These are phyloP conservation scores for Solanum sitiens DNA, from an alignment of 257 asterid species.

Conservation along the genomic window DNA sequence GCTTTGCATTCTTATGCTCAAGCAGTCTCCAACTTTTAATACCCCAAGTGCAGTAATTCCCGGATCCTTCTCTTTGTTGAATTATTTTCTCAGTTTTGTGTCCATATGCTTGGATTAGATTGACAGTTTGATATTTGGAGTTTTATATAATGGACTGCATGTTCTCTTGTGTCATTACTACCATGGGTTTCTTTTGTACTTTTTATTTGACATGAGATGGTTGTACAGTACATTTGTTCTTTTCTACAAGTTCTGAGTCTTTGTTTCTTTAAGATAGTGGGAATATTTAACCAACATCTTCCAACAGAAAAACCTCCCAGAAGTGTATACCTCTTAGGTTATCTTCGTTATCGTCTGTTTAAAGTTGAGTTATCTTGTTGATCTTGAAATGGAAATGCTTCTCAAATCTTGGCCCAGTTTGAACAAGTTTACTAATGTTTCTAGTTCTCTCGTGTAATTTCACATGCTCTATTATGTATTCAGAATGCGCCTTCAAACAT, in stretches of 20 bases:
- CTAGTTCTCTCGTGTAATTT: neutral
- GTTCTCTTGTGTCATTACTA: neutral
- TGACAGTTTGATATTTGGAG: neutral
- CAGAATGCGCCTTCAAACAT: neutral
- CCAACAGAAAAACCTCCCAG: neutral
- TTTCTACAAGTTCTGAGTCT: neutral
- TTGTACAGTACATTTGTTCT: neutral
- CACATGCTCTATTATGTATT: neutral
- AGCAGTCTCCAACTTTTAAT: slow-evolving; percentile 30
- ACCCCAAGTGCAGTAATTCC: slow-evolving; percentile 23
- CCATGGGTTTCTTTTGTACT: neutral
- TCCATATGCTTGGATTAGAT: neutral
- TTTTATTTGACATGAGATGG: neutral
- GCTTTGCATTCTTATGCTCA: slow-evolving; percentile 33
- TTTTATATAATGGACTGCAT: neutral
- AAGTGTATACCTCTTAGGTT: neutral
- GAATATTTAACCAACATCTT: neutral
- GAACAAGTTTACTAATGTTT: neutral
- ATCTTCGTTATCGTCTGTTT: neutral
- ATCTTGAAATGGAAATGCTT: neutral
- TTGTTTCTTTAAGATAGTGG: neutral
- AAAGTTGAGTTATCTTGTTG: neutral
- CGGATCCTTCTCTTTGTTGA: neutral
- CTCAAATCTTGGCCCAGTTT: neutral
- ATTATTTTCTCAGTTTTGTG: neutral